Evolutionary conservation across 192 early-diverging fungal species (phyloP).

Genomic region (Entomortierella lignicola): DNA sequence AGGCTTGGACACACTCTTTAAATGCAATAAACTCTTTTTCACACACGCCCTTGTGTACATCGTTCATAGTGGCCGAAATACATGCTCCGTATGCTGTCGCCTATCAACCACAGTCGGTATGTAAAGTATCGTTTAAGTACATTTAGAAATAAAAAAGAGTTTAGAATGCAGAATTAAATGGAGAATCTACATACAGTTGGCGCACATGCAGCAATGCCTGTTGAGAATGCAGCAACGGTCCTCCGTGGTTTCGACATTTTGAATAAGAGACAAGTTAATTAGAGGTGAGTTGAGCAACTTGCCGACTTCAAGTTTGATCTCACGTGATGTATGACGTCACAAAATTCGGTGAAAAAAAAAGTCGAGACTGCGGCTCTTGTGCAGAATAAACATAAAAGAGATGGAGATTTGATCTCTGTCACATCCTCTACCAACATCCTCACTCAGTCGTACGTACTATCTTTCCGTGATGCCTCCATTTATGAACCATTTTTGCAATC

Average conservation of each 20-base stretch:
- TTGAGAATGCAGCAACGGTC: conserved; percentile 43
- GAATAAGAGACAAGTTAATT: not conserved
- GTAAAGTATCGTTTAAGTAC: too few species aligned
- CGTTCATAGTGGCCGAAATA: conserved; percentile 44
- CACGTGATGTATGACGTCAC: conserved; percentile 2
- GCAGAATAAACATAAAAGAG: conserved; percentile 22
- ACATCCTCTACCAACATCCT: conserved; percentile 18
- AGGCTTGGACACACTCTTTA: conserved; percentile 49
- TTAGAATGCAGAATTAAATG: not conserved
- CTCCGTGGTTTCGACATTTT: conserved; percentile 49
- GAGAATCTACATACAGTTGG: conserved; percentile 25
- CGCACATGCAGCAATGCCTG: conserved; percentile 31
- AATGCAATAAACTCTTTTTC: conserved; percentile 52
- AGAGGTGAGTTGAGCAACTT: not conserved
- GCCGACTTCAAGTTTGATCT: too few species aligned
- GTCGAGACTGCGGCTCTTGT: conserved; percentile 11
- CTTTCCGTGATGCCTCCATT: not conserved
- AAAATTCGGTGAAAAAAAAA: not conserved
- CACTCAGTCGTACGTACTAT: conserved; percentile 7
- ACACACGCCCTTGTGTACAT: conserved; percentile 47
- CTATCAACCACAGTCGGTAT: too few species aligned
- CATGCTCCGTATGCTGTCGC: conserved; percentile 47
- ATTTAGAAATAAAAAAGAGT: not conserved
- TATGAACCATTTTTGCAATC: not conserved
- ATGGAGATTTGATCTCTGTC: conserved; percentile 16